Conservation (phyloP, 495 filamentous ascomycete genomes). For the Massariosphaeria phaeospora region DNA sequence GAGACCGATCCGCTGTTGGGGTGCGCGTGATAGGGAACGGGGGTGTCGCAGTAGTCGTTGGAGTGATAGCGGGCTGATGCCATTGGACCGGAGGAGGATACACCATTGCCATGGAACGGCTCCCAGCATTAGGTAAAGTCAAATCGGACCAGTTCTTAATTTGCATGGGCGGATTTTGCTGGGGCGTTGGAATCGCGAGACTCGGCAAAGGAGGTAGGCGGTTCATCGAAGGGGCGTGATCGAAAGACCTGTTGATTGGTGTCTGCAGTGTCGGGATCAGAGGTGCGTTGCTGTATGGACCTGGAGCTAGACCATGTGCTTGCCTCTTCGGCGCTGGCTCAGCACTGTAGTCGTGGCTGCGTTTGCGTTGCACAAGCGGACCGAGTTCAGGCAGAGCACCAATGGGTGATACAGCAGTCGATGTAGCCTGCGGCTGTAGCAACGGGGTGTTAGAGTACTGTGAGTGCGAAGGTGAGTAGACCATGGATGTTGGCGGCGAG, state of each 20-base stretch:
- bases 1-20: conserved; percentile 30
- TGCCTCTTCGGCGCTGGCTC: conserved; percentile 67
- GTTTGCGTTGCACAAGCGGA: conserved; percentile 55
- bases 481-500: conserved; percentile 44
- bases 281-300: conserved; percentile 35
- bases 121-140: conserved; percentile 47
- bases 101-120: conserved; percentile 59
- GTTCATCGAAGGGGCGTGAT: conserved; percentile 38
- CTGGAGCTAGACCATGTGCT: conserved; percentile 23
- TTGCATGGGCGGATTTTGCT: conserved; percentile 36
- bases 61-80: conserved; percentile 44
- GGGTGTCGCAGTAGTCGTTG: conserved; percentile 51
- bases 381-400: conserved; percentile 47
- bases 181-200: conserved; percentile 41
- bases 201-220: conserved; percentile 58
- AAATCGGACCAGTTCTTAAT: conserved; percentile 33
- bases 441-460: conserved; percentile 39
- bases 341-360: conserved; percentile 60
- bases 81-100: conserved; percentile 49
- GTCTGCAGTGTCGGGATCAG: conserved; percentile 32
- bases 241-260: conserved; percentile 12
- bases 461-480: conserved; percentile 33
- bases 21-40: conserved; percentile 40
- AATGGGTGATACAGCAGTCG: conserved; percentile 51
- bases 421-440: conserved; percentile 40